Conservation (phyloP, 305 asterid genomes). For the Ilex paraguariensis region DNA sequence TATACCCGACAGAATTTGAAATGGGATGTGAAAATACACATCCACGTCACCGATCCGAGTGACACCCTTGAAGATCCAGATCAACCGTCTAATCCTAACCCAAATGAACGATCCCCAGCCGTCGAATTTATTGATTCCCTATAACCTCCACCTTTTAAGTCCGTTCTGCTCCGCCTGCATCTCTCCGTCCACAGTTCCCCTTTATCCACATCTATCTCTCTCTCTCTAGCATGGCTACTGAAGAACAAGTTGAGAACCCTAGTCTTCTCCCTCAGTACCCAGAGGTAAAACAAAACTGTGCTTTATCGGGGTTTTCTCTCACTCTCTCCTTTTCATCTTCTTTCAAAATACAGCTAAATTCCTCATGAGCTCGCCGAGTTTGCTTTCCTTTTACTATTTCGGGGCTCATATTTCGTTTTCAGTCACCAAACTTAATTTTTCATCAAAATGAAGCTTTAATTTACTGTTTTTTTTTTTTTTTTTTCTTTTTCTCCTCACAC, state of each 20-base stretch:
- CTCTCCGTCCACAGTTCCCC: slow-evolving; percentile 17
- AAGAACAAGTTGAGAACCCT: slow-evolving; percentile 23
- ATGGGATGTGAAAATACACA: slow-evolving; percentile 19
- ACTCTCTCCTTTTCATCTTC: not conserved
- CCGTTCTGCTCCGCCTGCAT: slow-evolving; percentile 10
- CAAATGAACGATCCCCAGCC: slow-evolving; percentile 28
- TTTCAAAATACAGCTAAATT: not conserved
- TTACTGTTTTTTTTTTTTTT: not conserved
- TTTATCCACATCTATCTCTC: slow-evolving; percentile 7
- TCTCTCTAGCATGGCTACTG: slow-evolving; percentile 35
- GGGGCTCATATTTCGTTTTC: not conserved
- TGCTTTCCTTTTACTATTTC: not conserved
- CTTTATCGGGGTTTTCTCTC: not conserved
- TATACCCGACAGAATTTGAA: not conserved
- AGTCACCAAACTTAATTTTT: not conserved
- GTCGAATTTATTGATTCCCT: slow-evolving; percentile 30
- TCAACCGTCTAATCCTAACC: slow-evolving; percentile 20
- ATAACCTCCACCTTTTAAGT: slow-evolving; percentile 21
- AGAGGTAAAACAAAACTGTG: slow-evolving; percentile 30
- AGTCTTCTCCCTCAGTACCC: slow-evolving; percentile 43
- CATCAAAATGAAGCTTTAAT: not conserved
- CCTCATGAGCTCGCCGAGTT: not conserved
- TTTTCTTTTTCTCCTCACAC: no score
- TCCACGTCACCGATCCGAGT: slow-evolving; percentile 54
- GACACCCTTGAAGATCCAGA: not conserved